A percentile compares a stretch with the other conserved stretches of the same genome.
Conservation (phyloP, 805 yeast genomes). For the Candida krabiensis region DNA sequence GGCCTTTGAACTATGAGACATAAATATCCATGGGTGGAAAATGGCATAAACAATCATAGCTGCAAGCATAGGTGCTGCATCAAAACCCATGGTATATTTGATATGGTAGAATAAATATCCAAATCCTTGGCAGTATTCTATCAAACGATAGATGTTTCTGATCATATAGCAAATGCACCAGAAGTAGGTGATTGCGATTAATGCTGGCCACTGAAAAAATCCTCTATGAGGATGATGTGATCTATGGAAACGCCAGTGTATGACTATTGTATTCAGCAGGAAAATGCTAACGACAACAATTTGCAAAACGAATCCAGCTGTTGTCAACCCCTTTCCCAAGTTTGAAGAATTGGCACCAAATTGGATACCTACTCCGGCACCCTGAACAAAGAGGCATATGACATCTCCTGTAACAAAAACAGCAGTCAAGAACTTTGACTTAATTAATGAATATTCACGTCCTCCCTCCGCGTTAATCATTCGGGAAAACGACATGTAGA, state of each 20-base stretch:
- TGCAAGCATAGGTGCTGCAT: constrained; percentile 48
- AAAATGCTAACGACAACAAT: neutral
- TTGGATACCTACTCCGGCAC: neutral
- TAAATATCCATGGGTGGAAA: neutral
- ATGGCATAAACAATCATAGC: constrained; percentile 26
- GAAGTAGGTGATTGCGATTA: too few species aligned
- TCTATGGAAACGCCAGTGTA: neutral
- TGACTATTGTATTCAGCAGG: neutral
- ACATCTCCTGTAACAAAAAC: neutral
- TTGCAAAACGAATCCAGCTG: neutral
- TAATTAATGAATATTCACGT: neutral
- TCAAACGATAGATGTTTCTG: constrained; percentile 30
- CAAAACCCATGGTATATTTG: neutral
- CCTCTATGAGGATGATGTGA: neutral
- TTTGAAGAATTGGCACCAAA: too few species aligned
- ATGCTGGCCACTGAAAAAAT: neutral
- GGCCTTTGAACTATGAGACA: too few species aligned
- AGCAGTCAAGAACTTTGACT: neutral
- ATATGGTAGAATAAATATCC: constrained; percentile 41
- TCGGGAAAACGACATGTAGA: neutral
- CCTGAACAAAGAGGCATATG: neutral
- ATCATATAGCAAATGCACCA: neutral
- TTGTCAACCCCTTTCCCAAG: neutral
- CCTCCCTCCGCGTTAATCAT: neutral
- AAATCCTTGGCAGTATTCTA: constrained; percentile 55